Evolutionary conservation across 495 filamentous ascomycete species (phyloP).

Genomic region (Podospora tetraspora): DNA sequence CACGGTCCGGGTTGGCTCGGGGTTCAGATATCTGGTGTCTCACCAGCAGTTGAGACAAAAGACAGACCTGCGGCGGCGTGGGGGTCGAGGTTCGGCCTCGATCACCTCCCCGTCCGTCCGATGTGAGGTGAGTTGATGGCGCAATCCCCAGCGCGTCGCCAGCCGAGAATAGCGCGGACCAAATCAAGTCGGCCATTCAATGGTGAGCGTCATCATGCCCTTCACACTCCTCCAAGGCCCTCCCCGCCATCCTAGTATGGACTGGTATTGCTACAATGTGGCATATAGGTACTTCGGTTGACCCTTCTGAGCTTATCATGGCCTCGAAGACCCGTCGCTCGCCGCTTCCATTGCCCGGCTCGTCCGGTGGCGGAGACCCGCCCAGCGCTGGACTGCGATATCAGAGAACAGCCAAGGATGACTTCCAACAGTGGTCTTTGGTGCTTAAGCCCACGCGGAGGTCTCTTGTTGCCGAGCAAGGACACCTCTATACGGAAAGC

Average conservation of each 20-base stretch:
- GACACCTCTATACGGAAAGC: too few species aligned
- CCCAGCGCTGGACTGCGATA: not conserved
- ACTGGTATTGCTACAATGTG: slow-evolving; percentile 7
- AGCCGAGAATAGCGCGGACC: slow-evolving; percentile 13
- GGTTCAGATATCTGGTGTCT: not conserved
- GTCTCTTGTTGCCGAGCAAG: too few species aligned
- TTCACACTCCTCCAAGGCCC: not conserved
- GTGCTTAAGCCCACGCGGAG: too few species aligned
- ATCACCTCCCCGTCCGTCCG: not conserved
- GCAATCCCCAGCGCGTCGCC: slow-evolving; percentile 5
- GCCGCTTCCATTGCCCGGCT: not conserved
- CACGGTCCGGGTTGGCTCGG: not conserved
- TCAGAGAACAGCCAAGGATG: not conserved
- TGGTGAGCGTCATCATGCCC: not conserved
- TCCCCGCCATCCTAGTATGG: not conserved
- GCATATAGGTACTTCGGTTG: not conserved
- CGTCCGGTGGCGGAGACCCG: not conserved
- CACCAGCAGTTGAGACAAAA: not conserved
- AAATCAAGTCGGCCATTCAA: not conserved
- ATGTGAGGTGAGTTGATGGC: slow-evolving; percentile 6
- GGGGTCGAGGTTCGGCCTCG: not conserved
- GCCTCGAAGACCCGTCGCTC: not conserved
- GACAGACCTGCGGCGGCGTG: not conserved
- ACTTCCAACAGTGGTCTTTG: not conserved
- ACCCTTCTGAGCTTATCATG: not conserved